Evolutionary conservation across 768 basidiomycete genomes (phyloP).

Genomic region (Russula ochroleuca): DNA sequence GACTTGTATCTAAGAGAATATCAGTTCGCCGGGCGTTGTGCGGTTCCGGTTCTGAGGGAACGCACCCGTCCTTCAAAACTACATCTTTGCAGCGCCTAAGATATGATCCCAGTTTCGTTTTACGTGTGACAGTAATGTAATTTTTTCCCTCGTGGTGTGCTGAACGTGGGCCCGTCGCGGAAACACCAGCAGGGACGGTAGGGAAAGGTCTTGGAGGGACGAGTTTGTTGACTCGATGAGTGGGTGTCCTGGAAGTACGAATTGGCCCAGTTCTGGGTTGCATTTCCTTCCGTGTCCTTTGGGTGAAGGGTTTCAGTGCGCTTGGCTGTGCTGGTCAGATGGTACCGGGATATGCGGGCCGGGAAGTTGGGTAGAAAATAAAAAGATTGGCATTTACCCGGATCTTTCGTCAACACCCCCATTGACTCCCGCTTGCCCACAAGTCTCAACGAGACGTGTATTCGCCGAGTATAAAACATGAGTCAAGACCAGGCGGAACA

Average conservation of each 20-base stretch:
- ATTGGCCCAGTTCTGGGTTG: conserved; percentile 5
- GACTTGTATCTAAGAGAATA: conserved; percentile 56
- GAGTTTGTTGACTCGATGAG: conserved; percentile 55
- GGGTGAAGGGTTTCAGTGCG: not conserved
- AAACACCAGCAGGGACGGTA: conserved; percentile 66
- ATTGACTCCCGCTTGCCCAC: conserved; percentile 4
- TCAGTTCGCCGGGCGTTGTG: not conserved
- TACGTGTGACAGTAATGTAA: conserved; percentile 73
- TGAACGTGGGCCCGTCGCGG: conserved; percentile 77
- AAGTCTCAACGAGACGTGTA: conserved; percentile 15
- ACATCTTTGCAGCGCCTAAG: conserved; percentile 72
- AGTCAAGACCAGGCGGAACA: conserved; percentile 85
- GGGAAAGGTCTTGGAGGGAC: conserved; percentile 72
- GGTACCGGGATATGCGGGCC: not conserved
- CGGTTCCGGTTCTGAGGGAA: not conserved
- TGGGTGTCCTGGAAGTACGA: conserved; percentile 12
- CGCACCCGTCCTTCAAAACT: conserved; percentile 68
- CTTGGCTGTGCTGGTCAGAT: not conserved
- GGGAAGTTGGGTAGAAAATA: not conserved
- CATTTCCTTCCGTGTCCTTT: conserved; percentile 11
- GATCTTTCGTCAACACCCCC: conserved; percentile 1
- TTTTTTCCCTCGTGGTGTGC: conserved; percentile 78
- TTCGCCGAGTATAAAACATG: conserved; percentile 48
- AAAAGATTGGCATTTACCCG: not conserved
- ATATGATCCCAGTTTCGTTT: conserved; percentile 66